Base-by-base conservation (phyloP, 306 rosid species). In the Coriaria nepalensis region DNA sequence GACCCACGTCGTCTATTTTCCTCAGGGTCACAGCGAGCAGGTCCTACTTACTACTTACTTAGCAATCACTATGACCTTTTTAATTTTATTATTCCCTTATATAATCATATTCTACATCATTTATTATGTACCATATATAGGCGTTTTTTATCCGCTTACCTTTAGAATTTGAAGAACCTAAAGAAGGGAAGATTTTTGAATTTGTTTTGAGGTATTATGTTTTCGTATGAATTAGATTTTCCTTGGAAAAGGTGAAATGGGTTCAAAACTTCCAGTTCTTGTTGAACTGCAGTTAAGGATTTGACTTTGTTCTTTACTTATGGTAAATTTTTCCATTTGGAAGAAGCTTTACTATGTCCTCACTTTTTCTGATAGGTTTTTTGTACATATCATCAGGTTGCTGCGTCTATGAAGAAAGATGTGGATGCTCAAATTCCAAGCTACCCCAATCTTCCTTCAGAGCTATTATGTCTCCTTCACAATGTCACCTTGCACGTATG, bases 21-120 rank as follows among this genome's bases (percentile, higher is more conserved):
- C 97, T 46, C 97, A 88, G 50, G 97, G 97, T 2, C 97, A 88
- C 71, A 78, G 84, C 51, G 95, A 88, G 50, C 97, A 88, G 75
- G 85, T 81, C 35, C 36, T 10, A 41, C 6, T 58, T 42, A 29
- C 2, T 3, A 20, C 35, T 35, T 10, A 41, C 6, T 58, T 42
- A 29, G 29, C 29, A 20, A 20, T 20, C 29, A 20, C 6, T 40
- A 38, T 42, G 0, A 5, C 8, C 33, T 10, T 3, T 33, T 2
- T 35, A 42, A 4, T 6, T 40, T 56, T 33, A 33, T 53, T 55
- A 2, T 13, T 14, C 35, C 37, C 12, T 6, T 33, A 9, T 33
- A 7, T 55, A 6, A 34, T 43, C 52, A 5, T 45, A 13, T 45
- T 45, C 33, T 13, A 29, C 29, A 6, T 45, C 50, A 45, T 45